Base-by-base conservation (phyloP, 192 early-diverging fungal species). In the Geosiphon pyriformis region DNA sequence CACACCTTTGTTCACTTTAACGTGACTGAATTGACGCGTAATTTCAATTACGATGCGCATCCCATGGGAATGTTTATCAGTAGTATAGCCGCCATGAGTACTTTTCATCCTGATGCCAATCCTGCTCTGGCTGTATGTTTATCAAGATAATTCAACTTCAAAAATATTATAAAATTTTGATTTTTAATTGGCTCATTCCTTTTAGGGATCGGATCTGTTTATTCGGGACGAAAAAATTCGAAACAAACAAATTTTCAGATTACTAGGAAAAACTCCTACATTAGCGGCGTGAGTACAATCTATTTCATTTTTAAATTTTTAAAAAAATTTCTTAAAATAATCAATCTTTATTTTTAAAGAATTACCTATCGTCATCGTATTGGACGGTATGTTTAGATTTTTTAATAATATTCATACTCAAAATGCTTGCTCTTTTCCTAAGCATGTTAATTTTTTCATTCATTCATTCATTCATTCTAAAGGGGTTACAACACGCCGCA, bases 21-120 rank as follows among this genome's bases (percentile, higher is more conserved):
- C 51, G 68, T 87, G 57, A 67, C 79, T 46, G 74, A 82, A 26
- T 75, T 83, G 34, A 70, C 84, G 71, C 74, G 73, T 32, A 74
- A 61, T 3, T 88, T 87, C 59, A 77, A 86, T 23, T 83, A 87
- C 63, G 86, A 88, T 67, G 83, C 86, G 15, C 86, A 88, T 61
- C 85, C 85, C 17, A 85, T 83, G 47, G 85, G 85, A 20, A 85
- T 87, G 78, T 79, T 88, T 22, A 83, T 88, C 47, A 61, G 76
- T 37, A 75, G 82, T 22, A 72, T 88, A 35, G 80, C 86, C 10
- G 74, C 87, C 10, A 71, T 88, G 33, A 80, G 77, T 10, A 88
- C 85, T 42, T 85, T 88, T 63, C 83, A 87, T 55, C 87, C 87
- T 20, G 85, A 88, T 35, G 86, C 86, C 4, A 88, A 87, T 69